Base-by-base conservation (phyloP, 768 basidiomycete genomes). In the Aureoboletus auriporus region DNA sequence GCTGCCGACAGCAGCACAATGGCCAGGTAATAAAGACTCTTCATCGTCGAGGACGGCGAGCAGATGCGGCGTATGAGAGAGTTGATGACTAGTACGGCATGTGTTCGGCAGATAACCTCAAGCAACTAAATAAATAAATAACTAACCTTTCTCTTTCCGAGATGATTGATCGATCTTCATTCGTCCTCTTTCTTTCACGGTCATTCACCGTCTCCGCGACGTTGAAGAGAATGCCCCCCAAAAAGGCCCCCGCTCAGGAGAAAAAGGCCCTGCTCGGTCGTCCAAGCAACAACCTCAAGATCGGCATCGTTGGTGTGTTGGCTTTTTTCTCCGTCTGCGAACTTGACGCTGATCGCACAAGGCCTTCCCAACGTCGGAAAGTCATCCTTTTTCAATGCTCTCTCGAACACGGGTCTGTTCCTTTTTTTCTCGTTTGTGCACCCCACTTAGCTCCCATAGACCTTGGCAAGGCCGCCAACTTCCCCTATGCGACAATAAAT, bases 291-390 rank as follows among this genome's bases (percentile, higher is more conserved):
- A 98, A 98, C 77, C 80, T 98, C 65, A 90, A 94, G 82, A 89
- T 97, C 63, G 96, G 96, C 66, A 95, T 96, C 79, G 95, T 97
- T 77, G 94, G 91, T 91, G 84, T 80, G 71, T 61, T 53, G 53
- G 50, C 48, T n/a, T 31, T 33, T 33, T 33, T 33, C 14, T 13
- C 14, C 14, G 1, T 33, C 42, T 16, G 7, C 33, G 26, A 28
- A 49, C 36, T 44, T 27, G 23, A 52, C 6, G 5, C 28, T 20
- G 31, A 64, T 51, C 50, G 34, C 27, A 39, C 35, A 44, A 93
- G 89, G 90, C 66, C 70, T 96, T 35, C 93, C 95, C 45, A 97
- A 99, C 67, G 95, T 98, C 58, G 96, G 96, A 54, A 98, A 99
- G 71, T 93, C 91, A 0, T 96, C 93, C n/a, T 95, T 98, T 71